Percentiles rank a stretch among this genome's conserved stretches.
These are phyloP conservation scores for Dictyostelium firmibasis DNA, from an alignment of 78 protist species.

Conservation along the genomic window DNA sequence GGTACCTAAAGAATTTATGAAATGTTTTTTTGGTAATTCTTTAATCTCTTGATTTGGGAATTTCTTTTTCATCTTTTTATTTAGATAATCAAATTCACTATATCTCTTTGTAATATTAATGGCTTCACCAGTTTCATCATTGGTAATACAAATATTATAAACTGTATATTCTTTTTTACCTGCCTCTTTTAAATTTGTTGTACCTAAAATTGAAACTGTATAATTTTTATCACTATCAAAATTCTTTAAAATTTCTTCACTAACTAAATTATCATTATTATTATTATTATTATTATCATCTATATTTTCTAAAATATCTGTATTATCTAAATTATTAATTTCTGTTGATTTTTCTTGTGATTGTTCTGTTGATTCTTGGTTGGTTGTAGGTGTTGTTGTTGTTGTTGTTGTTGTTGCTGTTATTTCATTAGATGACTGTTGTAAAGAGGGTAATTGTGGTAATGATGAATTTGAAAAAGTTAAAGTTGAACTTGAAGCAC, in stretches of 20 bases:
- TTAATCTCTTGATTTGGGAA: conserved; percentile 35
- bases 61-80: conserved; percentile 50
- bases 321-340: background rate
- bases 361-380: background rate
- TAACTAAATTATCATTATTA: background rate
- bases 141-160: conserved; percentile 26
- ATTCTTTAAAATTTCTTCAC: background rate
- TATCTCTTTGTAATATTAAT: conserved; percentile 27
- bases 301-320: background rate
- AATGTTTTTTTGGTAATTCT: conserved; percentile 74
- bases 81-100: conserved; percentile 55
- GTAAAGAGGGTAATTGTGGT: background rate
- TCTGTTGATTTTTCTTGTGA: background rate
- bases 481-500: background rate
- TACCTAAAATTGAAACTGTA: conserved; percentile 24
- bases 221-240: background rate
- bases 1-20: conserved; percentile 19
- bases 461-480: background rate
- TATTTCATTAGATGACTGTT: background rate
- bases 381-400: background rate
- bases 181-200: conserved; percentile 30
- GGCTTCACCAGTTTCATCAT: conserved; percentile 43
- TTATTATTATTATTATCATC: background rate
- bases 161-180: conserved; percentile 74
- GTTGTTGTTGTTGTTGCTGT: background rate